Conservation (phyloP, 371 early-diverging fungal genomes). For the Lichtheimia ornata region DNA sequence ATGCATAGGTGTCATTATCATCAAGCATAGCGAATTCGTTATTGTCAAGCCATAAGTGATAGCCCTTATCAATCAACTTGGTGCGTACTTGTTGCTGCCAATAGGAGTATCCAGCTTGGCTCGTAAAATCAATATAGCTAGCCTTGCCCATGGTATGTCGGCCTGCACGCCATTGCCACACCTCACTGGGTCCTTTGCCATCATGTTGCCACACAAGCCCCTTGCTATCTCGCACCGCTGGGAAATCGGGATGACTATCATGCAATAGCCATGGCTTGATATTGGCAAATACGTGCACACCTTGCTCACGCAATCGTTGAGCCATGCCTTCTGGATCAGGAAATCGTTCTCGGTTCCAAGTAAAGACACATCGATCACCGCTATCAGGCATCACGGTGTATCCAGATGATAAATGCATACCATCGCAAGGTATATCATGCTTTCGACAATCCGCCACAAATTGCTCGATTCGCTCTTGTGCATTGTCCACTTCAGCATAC, state of each 20-base stretch:
- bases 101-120: constrained; percentile 47
- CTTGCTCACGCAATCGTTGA: constrained; percentile 26
- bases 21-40: constrained; percentile 61
- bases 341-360: constrained; percentile 58
- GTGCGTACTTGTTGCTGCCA: constrained; percentile 52
- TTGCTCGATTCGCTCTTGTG: constrained; percentile 47
- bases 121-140: constrained; percentile 62
- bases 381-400: constrained; percentile 45
- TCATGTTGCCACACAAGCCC: constrained; percentile 56
- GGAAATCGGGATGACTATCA: constrained; percentile 53
- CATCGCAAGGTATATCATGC: constrained; percentile 61
- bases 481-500: constrained; percentile 61
- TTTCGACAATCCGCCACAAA: constrained; percentile 42
- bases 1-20: constrained; percentile 36
- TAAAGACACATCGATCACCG: constrained; percentile 63
- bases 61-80: constrained; percentile 51
- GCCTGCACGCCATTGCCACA: constrained; percentile 60
- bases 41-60: constrained; percentile 66
- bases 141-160: constrained; percentile 46
- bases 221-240: constrained; percentile 16
- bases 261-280: constrained; percentile 66
- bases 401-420: constrained; percentile 63
- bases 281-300: constrained; percentile 60
- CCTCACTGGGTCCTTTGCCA: constrained; percentile 20
- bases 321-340: constrained; percentile 52